Evolutionary conservation across 805 yeast genomes (phyloP).

Genomic region (Groenewaldozyma tartarivorans): DNA sequence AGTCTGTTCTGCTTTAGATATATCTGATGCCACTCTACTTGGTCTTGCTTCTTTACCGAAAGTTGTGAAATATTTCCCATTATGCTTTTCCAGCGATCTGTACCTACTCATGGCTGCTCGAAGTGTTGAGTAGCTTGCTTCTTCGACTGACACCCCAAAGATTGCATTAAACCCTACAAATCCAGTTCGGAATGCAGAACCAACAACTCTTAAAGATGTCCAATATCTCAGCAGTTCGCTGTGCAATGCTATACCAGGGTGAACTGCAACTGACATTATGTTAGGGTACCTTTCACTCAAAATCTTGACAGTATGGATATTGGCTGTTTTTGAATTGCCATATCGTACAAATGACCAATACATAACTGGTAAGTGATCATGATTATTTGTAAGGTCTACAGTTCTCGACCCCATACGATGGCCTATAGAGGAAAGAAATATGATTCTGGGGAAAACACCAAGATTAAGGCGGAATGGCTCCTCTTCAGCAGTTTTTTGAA

Average conservation of each 20-base stretch:
- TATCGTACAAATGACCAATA: constrained; percentile 71
- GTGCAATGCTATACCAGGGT: constrained; percentile 83
- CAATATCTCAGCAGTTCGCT: constrained; percentile 68
- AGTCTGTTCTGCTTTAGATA: constrained; percentile 53
- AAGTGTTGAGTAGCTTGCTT: constrained; percentile 59
- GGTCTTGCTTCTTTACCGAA: constrained; percentile 50
- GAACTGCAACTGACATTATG: constrained; percentile 54
- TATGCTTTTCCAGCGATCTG: constrained; percentile 42
- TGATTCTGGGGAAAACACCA: constrained; percentile 37
- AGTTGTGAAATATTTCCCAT: constrained; percentile 60
- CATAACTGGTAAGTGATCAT: constrained; percentile 53
- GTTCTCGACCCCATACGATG: constrained; percentile 45
- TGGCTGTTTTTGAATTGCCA: constrained; percentile 67
- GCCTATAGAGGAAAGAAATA: constrained; percentile 57
- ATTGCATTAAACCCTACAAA: constrained; percentile 61
- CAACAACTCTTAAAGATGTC: constrained; percentile 71
- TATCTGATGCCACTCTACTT: constrained; percentile 46
- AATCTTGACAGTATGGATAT: constrained; percentile 62
- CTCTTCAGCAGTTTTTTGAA: constrained; percentile 28
- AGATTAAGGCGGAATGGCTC: constrained; percentile 6
- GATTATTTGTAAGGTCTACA: constrained; percentile 39
- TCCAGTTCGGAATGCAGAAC: constrained; percentile 59
- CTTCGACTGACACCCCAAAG: constrained; percentile 63
- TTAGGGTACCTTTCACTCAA: constrained; percentile 59
- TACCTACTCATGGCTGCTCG: constrained; percentile 50